Conservation (phyloP, 306 rosid species). For the Arachis stenosperma region DNA sequence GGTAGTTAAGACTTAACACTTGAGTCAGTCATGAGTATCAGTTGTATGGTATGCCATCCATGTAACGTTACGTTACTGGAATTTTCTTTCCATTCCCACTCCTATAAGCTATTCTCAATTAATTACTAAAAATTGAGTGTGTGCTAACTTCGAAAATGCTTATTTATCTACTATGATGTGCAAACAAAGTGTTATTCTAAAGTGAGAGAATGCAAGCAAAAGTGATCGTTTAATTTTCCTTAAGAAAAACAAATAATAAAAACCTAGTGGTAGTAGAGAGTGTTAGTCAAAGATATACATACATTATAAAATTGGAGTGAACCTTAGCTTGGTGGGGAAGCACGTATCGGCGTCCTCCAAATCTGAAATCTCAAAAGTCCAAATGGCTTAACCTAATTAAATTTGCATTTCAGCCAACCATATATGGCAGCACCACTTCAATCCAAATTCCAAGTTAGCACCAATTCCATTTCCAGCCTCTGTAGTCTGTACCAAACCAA, state of each 20-base stretch:
- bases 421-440: background rate
- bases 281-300: background rate
- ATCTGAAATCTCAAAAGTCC: background rate
- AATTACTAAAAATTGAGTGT: background rate
- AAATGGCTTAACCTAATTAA: slow-evolving; percentile 11
- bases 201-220: background rate
- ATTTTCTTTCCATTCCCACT: background rate
- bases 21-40: background rate
- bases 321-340: background rate
- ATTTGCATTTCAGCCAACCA: slow-evolving; percentile 15
- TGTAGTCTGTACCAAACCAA: slow-evolving; percentile 30
- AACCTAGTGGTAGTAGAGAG: too few species aligned
- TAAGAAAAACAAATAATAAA: too few species aligned
- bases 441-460: background rate
- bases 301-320: background rate
- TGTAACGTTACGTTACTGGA: background rate
- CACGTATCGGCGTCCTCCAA: background rate
- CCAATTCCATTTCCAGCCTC: background rate
- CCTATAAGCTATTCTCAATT: background rate
- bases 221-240: background rate
- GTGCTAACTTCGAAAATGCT: background rate
- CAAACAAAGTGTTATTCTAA: background rate
- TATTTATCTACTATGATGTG: background rate
- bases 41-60: background rate
- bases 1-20: slow-evolving; percentile 24